Evolutionary conservation across 1,284 basidiomycete genomes (phyloP).

Genomic region (Rhodotorula sp.): DNA sequence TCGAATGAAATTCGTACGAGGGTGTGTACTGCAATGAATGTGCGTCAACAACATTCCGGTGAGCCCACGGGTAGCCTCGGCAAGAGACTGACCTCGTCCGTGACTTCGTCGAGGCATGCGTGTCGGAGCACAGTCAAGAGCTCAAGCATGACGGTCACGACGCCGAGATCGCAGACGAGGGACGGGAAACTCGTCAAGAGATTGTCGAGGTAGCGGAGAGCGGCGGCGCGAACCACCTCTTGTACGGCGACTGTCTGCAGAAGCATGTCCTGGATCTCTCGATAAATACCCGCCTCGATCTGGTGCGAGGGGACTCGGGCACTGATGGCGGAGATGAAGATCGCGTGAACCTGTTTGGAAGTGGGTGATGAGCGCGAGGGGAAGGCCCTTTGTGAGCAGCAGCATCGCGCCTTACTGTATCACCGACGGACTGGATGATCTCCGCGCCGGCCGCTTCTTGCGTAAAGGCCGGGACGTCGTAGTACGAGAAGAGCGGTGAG

Average conservation of each 20-base stretch:
- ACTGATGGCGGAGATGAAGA: constrained; percentile 66
- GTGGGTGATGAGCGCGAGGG: constrained; percentile 37
- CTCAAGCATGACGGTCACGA: constrained; percentile 87
- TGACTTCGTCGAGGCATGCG: constrained; percentile 85
- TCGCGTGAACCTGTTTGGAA: constrained; percentile 44
- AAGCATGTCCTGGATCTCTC: constrained; percentile 73
- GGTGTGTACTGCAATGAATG: constrained; percentile 70
- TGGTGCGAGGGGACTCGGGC: constrained; percentile 73
- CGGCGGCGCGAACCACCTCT: constrained; percentile 73
- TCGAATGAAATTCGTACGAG: constrained; percentile 75
- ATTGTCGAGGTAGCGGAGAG: constrained; percentile 76
- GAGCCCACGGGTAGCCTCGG: constrained; percentile 11
- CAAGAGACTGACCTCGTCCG: constrained; percentile 70
- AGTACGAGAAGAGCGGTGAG: constrained; percentile 81
- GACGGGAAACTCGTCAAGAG: constrained; percentile 92
- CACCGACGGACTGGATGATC: constrained; percentile 81
- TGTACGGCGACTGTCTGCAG: constrained; percentile 80
- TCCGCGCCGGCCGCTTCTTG: constrained; percentile 55
- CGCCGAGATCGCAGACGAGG: constrained; percentile 81
- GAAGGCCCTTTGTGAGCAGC: background rate
- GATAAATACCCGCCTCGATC: constrained; percentile 67
- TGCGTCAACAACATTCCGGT: background rate
- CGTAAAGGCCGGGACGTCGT: constrained; percentile 83
- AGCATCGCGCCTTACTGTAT: constrained; percentile 60
- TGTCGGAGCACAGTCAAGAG: constrained; percentile 83